These are phyloP conservation scores for Beauveria pseudobassiana DNA, from an alignment of 2,329 filamentous ascomycete species.

Conservation along the genomic window DNA sequence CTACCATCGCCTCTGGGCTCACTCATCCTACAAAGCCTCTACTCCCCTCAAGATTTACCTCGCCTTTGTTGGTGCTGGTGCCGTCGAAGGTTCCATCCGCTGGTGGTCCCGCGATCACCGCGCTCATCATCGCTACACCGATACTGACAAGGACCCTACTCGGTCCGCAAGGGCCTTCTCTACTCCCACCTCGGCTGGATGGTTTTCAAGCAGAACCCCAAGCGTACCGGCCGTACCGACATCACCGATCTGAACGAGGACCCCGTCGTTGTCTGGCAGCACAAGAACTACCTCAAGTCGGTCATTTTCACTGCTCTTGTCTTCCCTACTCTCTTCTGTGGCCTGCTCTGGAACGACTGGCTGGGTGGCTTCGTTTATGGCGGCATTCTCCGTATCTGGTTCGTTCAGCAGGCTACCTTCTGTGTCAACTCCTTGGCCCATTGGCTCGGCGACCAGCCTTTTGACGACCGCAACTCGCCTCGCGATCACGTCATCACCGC, in stretches of 20 bases:
- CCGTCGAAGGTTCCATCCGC: conserved; percentile 76
- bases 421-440: conserved; percentile 88
- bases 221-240: conserved; percentile 79
- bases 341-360: conserved; percentile 76
- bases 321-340: conserved; percentile 68
- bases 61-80: conserved; percentile 72
- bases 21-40: conserved; percentile 73
- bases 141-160: conserved; percentile 88
- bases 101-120: conserved; percentile 88
- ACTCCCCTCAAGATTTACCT: conserved; percentile 74
- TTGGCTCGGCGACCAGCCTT: conserved; percentile 87
- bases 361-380: conserved; percentile 76
- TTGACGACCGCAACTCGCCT: conserved; percentile 86
- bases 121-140: conserved; percentile 85
- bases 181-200: conserved; percentile 82
- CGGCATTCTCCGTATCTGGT: conserved; percentile 79
- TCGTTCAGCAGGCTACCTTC: conserved; percentile 88
- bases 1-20: conserved; percentile 71
- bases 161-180: conserved; percentile 77
- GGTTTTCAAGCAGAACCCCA: conserved; percentile 89
- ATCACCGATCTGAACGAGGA: conserved; percentile 86
- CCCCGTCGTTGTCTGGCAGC: conserved; percentile 78
- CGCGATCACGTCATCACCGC: conserved; percentile 84
- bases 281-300: conserved; percentile 76
- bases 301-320: conserved; percentile 70